Base-by-base conservation (phyloP, 208 protist species). In the Kentomonas sorsogonicus region DNA sequence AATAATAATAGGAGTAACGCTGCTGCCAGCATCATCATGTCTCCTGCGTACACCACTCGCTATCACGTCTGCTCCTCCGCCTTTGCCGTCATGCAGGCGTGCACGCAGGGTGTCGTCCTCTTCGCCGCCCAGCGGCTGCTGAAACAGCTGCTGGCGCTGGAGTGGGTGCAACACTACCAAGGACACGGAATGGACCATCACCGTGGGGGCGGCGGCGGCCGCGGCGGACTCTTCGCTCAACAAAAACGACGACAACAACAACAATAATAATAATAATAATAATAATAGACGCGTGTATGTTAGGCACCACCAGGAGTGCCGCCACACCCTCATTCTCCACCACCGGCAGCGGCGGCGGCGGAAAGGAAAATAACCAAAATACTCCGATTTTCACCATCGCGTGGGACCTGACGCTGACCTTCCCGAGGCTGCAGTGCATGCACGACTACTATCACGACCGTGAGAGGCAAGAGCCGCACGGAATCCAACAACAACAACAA, bases 61-160 rank as follows among this genome's bases (percentile, higher is more conserved):
- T 73, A 83, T 33, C 11, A 47, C 3, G 76, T 89, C 13, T 54
- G 72, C 46, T 79, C 69, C 27, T 71, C 67, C 23, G 79, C 86
- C 20, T 82, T 89, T 39, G 72, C 76, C 33, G 33, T 86, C 26
- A 84, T 93, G 82, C 72, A 86, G 51, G 86, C 81, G 60, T 68
- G 78, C 50, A 79, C 83, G 18, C 82, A 93, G 27, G 66, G 69
- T 3, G 64, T 80, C 15, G 76, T 86, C 50, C 86, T 90, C 55
- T 84, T 75, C 54, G 70, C 79, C 6, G 53, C 72, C 25, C 79
- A 86, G 54, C 72, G 64, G 9, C 41, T 79, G 10, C 29, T 6
- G 1, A 27, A 45, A 0, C 16, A 13, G n/a, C n/a, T n/a, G n/a
- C n/a, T n/a, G n/a, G n/a, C n/a, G n/a, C n/a, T n/a, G n/a, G n/a